Conservation (phyloP, 352 stramenopile genomes). For the Globisporangium alternatum region DNA sequence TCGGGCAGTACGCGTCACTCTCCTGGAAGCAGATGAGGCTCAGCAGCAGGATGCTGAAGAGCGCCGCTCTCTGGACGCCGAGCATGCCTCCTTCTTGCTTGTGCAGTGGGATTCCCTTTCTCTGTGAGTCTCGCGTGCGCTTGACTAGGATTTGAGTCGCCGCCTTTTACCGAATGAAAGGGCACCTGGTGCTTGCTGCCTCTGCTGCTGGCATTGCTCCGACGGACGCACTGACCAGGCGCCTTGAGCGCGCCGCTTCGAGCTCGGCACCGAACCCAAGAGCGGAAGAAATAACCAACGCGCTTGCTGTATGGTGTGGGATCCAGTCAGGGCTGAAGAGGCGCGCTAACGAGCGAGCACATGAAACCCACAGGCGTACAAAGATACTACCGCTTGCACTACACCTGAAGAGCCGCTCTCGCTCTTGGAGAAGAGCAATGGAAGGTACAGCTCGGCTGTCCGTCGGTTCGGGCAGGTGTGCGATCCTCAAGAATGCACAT, state of each 20-base stretch:
- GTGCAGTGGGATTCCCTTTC: not conserved
- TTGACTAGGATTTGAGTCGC: conserved; percentile 14
- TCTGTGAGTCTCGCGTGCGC: not conserved
- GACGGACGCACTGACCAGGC: conserved; percentile 2
- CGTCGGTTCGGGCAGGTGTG: not conserved
- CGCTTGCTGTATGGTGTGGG: too few relatives aligned
- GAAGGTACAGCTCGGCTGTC: not conserved
- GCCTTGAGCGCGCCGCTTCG: not conserved
- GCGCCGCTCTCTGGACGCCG: conserved; percentile 34
- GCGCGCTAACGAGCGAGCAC: not conserved
- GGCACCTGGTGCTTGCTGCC: not conserved
- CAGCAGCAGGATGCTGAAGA: conserved; percentile 34
- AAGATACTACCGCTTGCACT: not conserved
- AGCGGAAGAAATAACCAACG: conserved; percentile 8
- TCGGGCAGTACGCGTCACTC: conserved; percentile 65
- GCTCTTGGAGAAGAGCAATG: not conserved
- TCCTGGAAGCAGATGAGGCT: conserved; percentile 29
- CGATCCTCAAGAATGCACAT: too few relatives aligned
- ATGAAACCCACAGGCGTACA: not conserved
- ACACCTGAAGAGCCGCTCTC: not conserved
- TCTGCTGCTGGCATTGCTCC: not conserved
- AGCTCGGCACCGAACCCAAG: not conserved
- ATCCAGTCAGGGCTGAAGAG: not conserved
- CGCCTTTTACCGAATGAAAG: conserved; percentile 14
- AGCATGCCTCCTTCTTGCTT: conserved; percentile 35